Percentiles rank a stretch among this genome's conserved stretches.
Evolutionary conservation across 345 rosid species (phyloP).

Genomic region (Gossypioides kirkii): DNA sequence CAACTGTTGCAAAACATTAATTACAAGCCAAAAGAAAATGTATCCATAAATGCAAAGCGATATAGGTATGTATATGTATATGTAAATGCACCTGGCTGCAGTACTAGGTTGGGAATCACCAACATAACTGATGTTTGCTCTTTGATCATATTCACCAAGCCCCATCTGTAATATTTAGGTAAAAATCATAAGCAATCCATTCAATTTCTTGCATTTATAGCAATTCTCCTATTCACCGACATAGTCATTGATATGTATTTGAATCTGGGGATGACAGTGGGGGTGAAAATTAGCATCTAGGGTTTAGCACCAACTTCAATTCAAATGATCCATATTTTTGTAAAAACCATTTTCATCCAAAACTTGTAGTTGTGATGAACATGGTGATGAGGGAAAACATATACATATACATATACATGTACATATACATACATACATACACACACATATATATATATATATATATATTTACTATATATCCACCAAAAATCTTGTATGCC

Average conservation of each 20-base stretch:
- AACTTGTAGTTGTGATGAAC: not conserved
- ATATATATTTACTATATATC: not conserved
- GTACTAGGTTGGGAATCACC: constrained; percentile 53
- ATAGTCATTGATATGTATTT: not conserved
- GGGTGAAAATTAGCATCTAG: not conserved
- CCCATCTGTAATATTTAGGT: constrained; percentile 51
- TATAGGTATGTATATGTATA: not conserved
- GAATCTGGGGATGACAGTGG: not conserved
- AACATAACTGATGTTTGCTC: constrained; percentile 52
- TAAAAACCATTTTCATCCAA: not conserved
- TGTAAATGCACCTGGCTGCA: constrained; percentile 47
- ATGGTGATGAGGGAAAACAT: not conserved
- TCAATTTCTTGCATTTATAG: not conserved
- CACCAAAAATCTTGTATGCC: constrained; percentile 4
- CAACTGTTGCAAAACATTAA: constrained; percentile 42
- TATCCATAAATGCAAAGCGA: not conserved
- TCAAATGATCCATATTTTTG: not conserved
- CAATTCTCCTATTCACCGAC: not conserved
- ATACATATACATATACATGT: not conserved
- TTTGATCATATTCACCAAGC: constrained; percentile 48
- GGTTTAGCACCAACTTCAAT: constrained; percentile 4
- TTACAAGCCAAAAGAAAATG: not conserved
- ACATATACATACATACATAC: no score
- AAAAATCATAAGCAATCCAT: not conserved
- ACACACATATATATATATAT: not conserved